Evolutionary conservation across 306 rosid genomes (phyloP), one percentile per base, ranked within the genome.

Genomic region (Glycine latifolia): DNA sequence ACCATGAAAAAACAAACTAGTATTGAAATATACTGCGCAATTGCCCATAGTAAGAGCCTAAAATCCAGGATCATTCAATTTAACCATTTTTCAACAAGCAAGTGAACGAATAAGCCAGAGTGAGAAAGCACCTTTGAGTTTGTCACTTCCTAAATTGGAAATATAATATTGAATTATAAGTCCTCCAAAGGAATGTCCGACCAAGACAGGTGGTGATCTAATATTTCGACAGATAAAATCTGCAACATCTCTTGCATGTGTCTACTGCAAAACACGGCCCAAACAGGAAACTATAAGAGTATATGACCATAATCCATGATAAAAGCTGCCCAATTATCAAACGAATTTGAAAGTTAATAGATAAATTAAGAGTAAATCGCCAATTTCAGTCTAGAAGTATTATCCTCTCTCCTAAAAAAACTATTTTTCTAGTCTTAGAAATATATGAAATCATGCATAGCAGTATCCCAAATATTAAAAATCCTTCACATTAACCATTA

Each of bases 111-210:
- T 37, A 75, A 70, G 52, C 80, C 13, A 82, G 80, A 52, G 70
- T 20, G 46, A 77, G 83, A 75, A 76, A 81, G 80, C 87, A 94
- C 98, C 97, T 60, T 67, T 79, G 62, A 69, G 37, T 56, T 75
- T 77, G 74, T 55, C 78, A 69, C 79, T 82, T 82, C 87, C 87
- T 60, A 82, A 48, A 84, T 80, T 82, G 69, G 96, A 89, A 86
- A 91, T 69, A 77, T 91, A 92, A 81, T 88, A 91, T 77, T 94
- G 98, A 81, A 94, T 81, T 66, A 91, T 92, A 53, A 94, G 97
- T 59, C 94, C 98, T 62, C 97, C 98, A 88, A 94, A 94, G 37
- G 98, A 94, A 85, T 92, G 98, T 16, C 98, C 98, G 20, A 94
- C 73, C 85, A 94, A 86, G 9, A 94, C 89, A 44, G 98, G 96